Evolutionary conservation across 805 yeast genomes (phyloP).

Genomic region (Saccharomyces eubayanus): DNA sequence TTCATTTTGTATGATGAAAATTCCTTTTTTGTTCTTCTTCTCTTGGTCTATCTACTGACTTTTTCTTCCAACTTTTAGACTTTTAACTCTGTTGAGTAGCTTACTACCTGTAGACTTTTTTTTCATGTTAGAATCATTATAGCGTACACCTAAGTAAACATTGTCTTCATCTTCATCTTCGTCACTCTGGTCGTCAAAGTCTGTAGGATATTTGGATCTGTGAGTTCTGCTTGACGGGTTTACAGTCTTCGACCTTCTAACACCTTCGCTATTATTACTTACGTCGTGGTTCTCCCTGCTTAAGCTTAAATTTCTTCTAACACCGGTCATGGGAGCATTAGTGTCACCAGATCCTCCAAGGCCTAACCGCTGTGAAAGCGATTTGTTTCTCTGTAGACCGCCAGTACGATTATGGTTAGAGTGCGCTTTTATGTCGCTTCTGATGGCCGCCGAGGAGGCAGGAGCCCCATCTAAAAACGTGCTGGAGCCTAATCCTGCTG

Average conservation of each 20-base stretch:
- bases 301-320: neutral
- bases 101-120: slow-evolving; percentile 40
- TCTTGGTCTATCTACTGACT: neutral
- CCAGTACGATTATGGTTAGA: slow-evolving; percentile 25
- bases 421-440: slow-evolving; percentile 31
- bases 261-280: neutral
- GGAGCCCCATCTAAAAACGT: slow-evolving; percentile 96
- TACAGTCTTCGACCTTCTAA: neutral
- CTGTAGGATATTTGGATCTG: neutral
- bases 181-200: neutral
- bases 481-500: slow-evolving; percentile 84
- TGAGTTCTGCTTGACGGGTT: neutral
- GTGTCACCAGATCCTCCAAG: slow-evolving; percentile 1
- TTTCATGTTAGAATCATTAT: slow-evolving; percentile 17
- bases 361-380: slow-evolving; percentile 54
- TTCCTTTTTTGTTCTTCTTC: neutral
- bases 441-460: slow-evolving; percentile 48
- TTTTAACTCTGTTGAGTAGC: slow-evolving; percentile 75
- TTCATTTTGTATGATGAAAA: neutral
- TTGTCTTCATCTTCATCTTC: slow-evolving; percentile 28
- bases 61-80: slow-evolving; percentile 58
- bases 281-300: neutral
- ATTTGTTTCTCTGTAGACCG: slow-evolving; percentile 71
- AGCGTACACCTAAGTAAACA: slow-evolving; percentile 24
- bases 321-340: neutral